Base-by-base conservation (phyloP, 257 asterid species). In the Salvia rosmarinus region DNA sequence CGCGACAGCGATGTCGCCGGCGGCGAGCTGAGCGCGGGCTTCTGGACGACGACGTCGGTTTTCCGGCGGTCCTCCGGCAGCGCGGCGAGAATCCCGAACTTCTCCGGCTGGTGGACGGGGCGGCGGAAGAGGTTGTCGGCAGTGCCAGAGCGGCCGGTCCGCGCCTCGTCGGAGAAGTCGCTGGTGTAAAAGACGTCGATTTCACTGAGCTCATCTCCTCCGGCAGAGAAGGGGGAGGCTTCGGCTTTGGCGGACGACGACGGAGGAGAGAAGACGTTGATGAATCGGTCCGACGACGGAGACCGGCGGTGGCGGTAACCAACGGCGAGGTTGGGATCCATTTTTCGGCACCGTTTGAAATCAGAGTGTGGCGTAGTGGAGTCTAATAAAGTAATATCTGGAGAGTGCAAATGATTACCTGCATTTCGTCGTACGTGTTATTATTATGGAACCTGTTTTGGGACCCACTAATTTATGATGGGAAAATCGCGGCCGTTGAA, bases 61-160 rank as follows among this genome's bases (percentile, higher is more conserved):
- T 71, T 80, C 61, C 68, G 79, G 51, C 21, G 73, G 19, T 80
- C 77, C 67, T 83, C 89, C 71, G 89, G 72, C 71, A 87, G 75
- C 43, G 89, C 96, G 16, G 95, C 95, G 16, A 87, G 96, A 80
- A 87, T 84, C 4, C 95, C 96, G 67, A 76, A 87, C 70, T 75
- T 85, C 77, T 84, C 92, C 80, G 67, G 72, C 50, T 71, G 58
- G 14, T 61, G 79, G 62, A 85, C 77, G 1, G 77, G 61, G 73
- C 50, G 79, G 7, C 86, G 84, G 32, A 11, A 55, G 56, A 73
- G 61, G 51, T 21, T 70, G 78, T n/a, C 35, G 11, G 60, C 8
- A 11, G 56, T 1, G 60, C 42, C n/a, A 64, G 80, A 28, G 0
- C 19, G n/a, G 46, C 57, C 59, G 37, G 9, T 28, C 69, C 49